Percentiles rank a stretch among this genome's conserved stretches.
These are phyloP conservation scores for Podospora tetraspora DNA, from an alignment of 495 filamentous ascomycete genomes.

Conservation along the genomic window DNA sequence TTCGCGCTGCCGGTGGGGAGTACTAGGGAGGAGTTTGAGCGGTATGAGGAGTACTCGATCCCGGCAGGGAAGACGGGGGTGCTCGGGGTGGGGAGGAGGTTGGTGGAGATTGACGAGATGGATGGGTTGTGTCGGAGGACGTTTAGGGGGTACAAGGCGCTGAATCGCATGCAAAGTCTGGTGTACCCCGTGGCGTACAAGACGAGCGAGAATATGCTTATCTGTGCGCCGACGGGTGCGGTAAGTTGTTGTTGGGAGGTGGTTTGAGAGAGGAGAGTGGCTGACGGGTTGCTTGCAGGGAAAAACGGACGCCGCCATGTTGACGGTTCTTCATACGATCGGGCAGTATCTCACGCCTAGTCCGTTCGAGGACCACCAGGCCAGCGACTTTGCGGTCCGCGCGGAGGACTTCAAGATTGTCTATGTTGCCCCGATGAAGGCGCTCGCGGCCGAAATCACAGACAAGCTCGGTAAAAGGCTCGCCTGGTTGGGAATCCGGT, in stretches of 20 bases:
- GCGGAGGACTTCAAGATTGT: conserved; percentile 94
- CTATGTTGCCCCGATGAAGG: conserved; percentile 98
- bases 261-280: conserved; percentile 1
- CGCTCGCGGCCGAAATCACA: conserved; percentile 90
- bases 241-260: conserved; percentile 18
- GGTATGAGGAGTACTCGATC: conserved; percentile 83
- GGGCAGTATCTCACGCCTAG: conserved; percentile 76
- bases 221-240: conserved; percentile 96
- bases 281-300: conserved; percentile 36
- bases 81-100: conserved; percentile 60
- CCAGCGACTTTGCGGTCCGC: conserved; percentile 69
- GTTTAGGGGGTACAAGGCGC: conserved; percentile 85
- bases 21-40: conserved; percentile 48
- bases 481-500: conserved; percentile 83
- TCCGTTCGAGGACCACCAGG: conserved; percentile 66
- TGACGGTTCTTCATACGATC: conserved; percentile 85
- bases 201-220: conserved; percentile 96
- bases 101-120: conserved; percentile 73
- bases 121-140: conserved; percentile 87
- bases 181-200: conserved; percentile 94
- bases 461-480: conserved; percentile 92
- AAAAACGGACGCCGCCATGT: conserved; percentile 98
- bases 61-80: conserved; percentile 78
- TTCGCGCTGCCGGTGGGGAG: conserved; percentile 70
- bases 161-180: conserved; percentile 97